A percentile compares a stretch with the other conserved stretches of the same genome.
These are phyloP conservation scores for Populus nigra DNA, from an alignment of 345 rosid species.

Conservation along the genomic window DNA sequence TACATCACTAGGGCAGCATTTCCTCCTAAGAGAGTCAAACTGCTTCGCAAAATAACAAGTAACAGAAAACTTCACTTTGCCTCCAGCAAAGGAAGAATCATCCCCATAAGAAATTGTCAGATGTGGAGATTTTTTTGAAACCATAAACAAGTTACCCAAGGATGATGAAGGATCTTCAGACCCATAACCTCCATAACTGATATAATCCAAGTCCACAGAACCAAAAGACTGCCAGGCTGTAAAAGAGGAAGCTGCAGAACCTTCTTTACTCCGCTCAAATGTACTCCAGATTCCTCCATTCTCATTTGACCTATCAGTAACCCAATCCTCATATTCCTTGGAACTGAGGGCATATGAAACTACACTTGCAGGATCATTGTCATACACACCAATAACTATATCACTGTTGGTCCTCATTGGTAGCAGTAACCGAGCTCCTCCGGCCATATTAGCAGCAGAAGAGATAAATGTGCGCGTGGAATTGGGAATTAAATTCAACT, in stretches of 20 bases:
- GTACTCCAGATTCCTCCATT: conserved; percentile 41
- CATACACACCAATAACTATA: conserved; percentile 76
- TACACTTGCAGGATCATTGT: conserved; percentile 86
- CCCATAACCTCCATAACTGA: conserved; percentile 47
- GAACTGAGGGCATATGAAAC: conserved; percentile 86
- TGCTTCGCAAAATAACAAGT: conserved; percentile 85
- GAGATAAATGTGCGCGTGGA: conserved; percentile 52
- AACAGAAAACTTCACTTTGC: conserved; percentile 78
- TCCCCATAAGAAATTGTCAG: conserved; percentile 66
- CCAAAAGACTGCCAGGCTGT: conserved; percentile 69
- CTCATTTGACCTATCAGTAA: conserved; percentile 42
- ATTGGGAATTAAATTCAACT: conserved; percentile 49
- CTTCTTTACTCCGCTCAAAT: conserved; percentile 34
- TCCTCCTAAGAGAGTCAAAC: conserved; percentile 74
- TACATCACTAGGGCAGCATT: conserved; percentile 73
- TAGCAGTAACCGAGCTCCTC: conserved; percentile 74
- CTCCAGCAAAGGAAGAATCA: conserved; percentile 51
- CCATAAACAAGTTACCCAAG: conserved; percentile 38
- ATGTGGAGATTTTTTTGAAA: conserved; percentile 70
- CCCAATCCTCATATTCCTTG: conserved; percentile 76
- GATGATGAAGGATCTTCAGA: conserved; percentile 51
- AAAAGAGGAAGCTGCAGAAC: conserved; percentile 45
- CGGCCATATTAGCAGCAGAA: conserved; percentile 61
- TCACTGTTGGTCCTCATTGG: conserved; percentile 54
- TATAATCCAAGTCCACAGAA: conserved; percentile 57